Conservation (phyloP, 1,139 yeast species). For the Ashbya aceris region DNA sequence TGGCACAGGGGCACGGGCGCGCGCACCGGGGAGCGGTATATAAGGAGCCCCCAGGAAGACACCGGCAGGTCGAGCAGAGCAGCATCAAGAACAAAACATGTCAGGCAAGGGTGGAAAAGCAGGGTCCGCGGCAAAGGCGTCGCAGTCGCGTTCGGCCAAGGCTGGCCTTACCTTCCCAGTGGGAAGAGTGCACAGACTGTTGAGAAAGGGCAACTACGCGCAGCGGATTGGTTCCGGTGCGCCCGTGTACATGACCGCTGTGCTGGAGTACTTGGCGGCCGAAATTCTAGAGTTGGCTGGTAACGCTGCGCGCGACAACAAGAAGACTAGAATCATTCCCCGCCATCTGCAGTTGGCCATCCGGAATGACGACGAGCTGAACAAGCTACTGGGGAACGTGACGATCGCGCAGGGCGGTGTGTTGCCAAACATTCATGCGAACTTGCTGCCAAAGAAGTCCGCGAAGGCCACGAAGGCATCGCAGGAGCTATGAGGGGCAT, state of each 20-base stretch:
- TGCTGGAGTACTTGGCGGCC: constrained; percentile 91
- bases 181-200: constrained; percentile 96
- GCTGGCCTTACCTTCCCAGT: constrained; percentile 99
- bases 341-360: constrained; percentile 97
- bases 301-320: constrained; percentile 97
- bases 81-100: constrained; percentile 42
- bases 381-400: constrained; percentile 87
- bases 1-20: constrained; percentile 10
- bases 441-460: constrained; percentile 91
- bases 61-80: neutral
- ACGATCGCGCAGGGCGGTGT: constrained; percentile 98
- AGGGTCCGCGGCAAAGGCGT: constrained; percentile 83
- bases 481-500: constrained; percentile 61
- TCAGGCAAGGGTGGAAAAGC: constrained; percentile 99
- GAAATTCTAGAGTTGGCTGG: constrained; percentile 98
- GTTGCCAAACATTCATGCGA: constrained; percentile 92
- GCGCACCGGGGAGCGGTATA: neutral
- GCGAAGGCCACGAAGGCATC: constrained; percentile 71
- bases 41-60: neutral
- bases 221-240: constrained; percentile 99
- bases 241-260: constrained; percentile 93
- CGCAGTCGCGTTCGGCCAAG: constrained; percentile 95
- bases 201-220: constrained; percentile 97
- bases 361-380: constrained; percentile 96
- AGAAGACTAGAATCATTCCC: constrained; percentile 96